phyloP scores from a whole-genome alignment of 1,139 yeast species.

The Yamadazyma buinensis region DNA sequence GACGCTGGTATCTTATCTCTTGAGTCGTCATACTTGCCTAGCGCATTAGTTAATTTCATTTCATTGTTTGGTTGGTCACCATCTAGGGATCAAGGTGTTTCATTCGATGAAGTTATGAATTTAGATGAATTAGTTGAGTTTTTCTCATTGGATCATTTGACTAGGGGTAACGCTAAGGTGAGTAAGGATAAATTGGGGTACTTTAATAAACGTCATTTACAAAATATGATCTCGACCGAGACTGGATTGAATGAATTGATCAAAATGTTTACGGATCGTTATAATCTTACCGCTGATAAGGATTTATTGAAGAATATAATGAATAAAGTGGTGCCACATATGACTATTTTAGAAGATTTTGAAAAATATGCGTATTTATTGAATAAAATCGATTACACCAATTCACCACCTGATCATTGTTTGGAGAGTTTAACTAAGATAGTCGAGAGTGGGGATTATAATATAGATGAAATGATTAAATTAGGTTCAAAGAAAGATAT shows the following conservation, averaged over 20 bases:
- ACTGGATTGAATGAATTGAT: constrained; percentile 27
- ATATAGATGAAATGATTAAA: constrained; percentile 15
- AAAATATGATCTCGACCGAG: constrained; percentile 13
- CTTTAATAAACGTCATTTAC: constrained; percentile 66
- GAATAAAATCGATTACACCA: constrained; percentile 10
- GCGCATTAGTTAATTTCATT: constrained; percentile 80
- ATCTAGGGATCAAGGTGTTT: constrained; percentile 49
- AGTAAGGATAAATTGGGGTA: constrained; percentile 68
- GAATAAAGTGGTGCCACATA: constrained; percentile 31
- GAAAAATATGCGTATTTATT: constrained; percentile 49
- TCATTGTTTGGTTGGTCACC: constrained; percentile 97
- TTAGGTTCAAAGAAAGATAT: constrained; percentile 42
- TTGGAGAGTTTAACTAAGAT: constrained; percentile 6
- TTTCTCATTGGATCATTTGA: constrained; percentile 63
- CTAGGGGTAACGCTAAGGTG: constrained; percentile 93
- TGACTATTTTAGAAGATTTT: constrained; percentile 49
- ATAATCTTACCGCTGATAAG: not conserved
- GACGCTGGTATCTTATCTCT: constrained; percentile 68
- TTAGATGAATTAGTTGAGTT: constrained; percentile 48
- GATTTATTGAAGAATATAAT: constrained; percentile 18
- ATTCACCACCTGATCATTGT: constrained; percentile 5
- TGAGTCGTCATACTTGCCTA: constrained; percentile 63
- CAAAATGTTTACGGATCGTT: constrained; percentile 15
- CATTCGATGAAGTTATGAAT: constrained; percentile 57
- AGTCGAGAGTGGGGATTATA: constrained; percentile 6